phyloP scores from a whole-genome alignment of 768 basidiomycete species.

The Cystobasidiopsis lactophilus region DNA sequence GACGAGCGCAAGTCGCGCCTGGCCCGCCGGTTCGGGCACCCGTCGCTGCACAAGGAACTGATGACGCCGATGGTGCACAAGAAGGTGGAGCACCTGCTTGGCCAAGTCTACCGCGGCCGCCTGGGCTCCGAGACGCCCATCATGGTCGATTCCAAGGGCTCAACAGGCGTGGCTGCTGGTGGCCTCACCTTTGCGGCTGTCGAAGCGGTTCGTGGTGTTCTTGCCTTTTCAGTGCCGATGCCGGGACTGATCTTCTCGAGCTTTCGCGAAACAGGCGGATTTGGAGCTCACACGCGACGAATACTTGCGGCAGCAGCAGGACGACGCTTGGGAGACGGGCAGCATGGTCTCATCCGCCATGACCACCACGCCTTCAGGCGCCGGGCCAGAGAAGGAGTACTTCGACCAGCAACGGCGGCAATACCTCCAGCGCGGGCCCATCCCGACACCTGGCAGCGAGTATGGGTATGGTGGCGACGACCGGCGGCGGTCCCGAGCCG shows the following conservation, averaged over 20 bases:
- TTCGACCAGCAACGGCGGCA: neutral
- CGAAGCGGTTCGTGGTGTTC: too few relatives aligned
- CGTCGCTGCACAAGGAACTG: slow-evolving; percentile 42
- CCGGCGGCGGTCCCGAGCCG: too few relatives aligned
- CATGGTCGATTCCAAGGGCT: neutral
- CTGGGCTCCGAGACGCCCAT: slow-evolving; percentile 17
- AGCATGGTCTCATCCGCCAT: neutral
- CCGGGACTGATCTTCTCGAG: too few relatives aligned
- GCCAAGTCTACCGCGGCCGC: slow-evolving; percentile 17
- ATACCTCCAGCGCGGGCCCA: too few relatives aligned
- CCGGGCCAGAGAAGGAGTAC: neutral
- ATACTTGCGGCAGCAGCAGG: slow-evolving; percentile 1
- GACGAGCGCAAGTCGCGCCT: slow-evolving; percentile 54
- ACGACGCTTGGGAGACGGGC: slow-evolving; percentile 13
- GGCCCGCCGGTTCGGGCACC: slow-evolving; percentile 83
- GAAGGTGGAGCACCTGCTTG: slow-evolving; percentile 24
- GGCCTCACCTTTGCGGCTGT: slow-evolving; percentile 22
- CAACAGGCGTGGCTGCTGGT: slow-evolving; percentile 20
- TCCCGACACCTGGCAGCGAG: too few relatives aligned
- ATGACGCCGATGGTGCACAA: slow-evolving; percentile 25
- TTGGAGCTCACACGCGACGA: neutral
- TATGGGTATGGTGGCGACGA: too few relatives aligned
- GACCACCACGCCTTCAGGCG: neutral
- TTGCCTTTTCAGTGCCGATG: too few relatives aligned
- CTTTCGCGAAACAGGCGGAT: too few relatives aligned